Evolutionary conservation across 192 early-diverging fungal species (phyloP).

Genomic region (Rhizophagus sp.): DNA sequence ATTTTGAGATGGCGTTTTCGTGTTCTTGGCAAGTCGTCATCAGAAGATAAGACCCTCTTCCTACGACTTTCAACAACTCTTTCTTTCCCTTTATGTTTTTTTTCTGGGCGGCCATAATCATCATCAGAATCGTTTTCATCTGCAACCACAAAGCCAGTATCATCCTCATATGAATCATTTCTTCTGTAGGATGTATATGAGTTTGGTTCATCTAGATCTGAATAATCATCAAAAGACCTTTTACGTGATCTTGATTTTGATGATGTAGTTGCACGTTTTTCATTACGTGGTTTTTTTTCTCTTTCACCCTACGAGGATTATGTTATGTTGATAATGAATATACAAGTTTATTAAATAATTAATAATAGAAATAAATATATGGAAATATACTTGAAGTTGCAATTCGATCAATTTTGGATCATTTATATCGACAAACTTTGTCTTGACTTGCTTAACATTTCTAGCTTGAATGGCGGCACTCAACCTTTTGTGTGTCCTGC

Average conservation of each 20-base stretch:
- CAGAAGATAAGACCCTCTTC: background rate
- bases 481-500: conserved; percentile 64
- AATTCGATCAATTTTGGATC: conserved; percentile 70
- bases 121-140: conserved; percentile 45
- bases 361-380: background rate
- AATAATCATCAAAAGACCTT: conserved; percentile 40
- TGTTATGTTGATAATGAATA: conserved; percentile 54
- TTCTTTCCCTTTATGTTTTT: conserved; percentile 5
- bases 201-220: conserved; percentile 41
- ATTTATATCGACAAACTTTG: conserved; percentile 64
- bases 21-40: background rate
- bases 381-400: conserved; percentile 43
- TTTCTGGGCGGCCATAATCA: background rate
- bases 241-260: conserved; percentile 35
- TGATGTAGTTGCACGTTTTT: conserved; percentile 39
- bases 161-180: conserved; percentile 46
- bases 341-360: background rate
- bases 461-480: conserved; percentile 65
- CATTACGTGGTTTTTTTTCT: conserved; percentile 46
- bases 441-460: conserved; percentile 64
- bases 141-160: conserved; percentile 58
- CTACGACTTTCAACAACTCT: background rate
- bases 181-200: background rate
- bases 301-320: conserved; percentile 40
- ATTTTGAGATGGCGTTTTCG: background rate